A percentile compares a stretch with the other conserved stretches of the same genome.
Conservation (phyloP, 2,329 filamentous ascomycete genomes). For the Ascosphaera acerosa region DNA sequence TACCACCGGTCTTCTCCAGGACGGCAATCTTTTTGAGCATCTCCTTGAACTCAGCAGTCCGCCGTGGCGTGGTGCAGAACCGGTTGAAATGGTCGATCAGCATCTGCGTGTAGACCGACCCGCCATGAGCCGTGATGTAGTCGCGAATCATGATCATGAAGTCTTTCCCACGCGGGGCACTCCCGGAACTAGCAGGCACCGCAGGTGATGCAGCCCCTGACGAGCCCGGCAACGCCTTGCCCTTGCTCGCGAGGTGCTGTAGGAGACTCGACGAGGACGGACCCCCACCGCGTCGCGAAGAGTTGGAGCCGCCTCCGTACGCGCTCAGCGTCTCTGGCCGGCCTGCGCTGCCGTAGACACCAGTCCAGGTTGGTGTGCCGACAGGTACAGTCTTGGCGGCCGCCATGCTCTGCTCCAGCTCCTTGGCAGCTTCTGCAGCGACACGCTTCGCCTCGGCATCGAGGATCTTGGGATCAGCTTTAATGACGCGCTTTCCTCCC, state of each 20-base stretch:
- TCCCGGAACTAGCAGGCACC: constrained; percentile 1
- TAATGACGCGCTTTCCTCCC: constrained; percentile 43
- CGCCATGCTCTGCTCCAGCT: constrained; percentile 47
- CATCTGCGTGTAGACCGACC: constrained; percentile 57
- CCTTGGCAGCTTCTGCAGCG: constrained; percentile 50
- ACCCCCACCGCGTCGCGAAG: constrained; percentile 13
- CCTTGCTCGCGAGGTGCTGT: constrained; percentile 11
- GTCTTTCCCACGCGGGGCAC: constrained; percentile 27
- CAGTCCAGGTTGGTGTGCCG: constrained; percentile 85
- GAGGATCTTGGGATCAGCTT: constrained; percentile 53
- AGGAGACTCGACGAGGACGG: constrained; percentile 18
- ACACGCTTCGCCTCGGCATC: constrained; percentile 59
- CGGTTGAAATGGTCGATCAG: constrained; percentile 75
- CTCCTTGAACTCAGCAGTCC: constrained; percentile 56
- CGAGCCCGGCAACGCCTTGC: not conserved
- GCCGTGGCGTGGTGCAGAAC: constrained; percentile 41
- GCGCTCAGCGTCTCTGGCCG: constrained; percentile 26
- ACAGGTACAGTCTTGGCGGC: constrained; percentile 47
- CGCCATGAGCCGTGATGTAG: constrained; percentile 55
- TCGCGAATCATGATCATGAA: constrained; percentile 49
- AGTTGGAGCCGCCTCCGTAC: constrained; percentile 10
- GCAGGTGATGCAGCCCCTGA: not conserved
- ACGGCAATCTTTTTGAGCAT: constrained; percentile 54
- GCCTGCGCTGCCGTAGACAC: constrained; percentile 53
- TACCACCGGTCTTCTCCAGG: constrained; percentile 30